Percentiles rank a stretch among this genome's conserved stretches.
Evolutionary conservation across 2,329 filamentous ascomycete species (phyloP).

Genomic region (Pseudophaeomoniella oleicola): DNA sequence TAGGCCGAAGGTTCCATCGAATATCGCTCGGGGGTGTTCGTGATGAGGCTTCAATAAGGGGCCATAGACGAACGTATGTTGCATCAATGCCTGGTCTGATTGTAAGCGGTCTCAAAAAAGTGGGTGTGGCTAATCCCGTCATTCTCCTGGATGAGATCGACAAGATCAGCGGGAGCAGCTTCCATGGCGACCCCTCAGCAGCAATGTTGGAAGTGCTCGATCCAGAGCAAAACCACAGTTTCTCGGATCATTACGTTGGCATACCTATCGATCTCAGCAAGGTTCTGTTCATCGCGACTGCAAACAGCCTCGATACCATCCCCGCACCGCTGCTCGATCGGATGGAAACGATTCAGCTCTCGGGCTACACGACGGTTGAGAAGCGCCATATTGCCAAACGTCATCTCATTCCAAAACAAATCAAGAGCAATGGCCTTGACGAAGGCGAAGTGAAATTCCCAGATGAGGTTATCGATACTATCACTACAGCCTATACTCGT

Average conservation of each 20-base stretch:
- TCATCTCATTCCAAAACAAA: slow-evolving; percentile 93
- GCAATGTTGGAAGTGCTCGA: slow-evolving; percentile 97
- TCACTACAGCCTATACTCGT: slow-evolving; percentile 91
- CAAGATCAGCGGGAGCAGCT: slow-evolving; percentile 81
- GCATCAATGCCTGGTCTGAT: slow-evolving; percentile 97
- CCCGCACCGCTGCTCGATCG: slow-evolving; percentile 85
- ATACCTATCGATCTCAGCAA: slow-evolving; percentile 93
- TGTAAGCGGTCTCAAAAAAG: slow-evolving; percentile 86
- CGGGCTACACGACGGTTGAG: slow-evolving; percentile 92
- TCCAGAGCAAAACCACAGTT: slow-evolving; percentile 89
- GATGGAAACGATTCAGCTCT: slow-evolving; percentile 90
- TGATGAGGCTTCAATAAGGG: slow-evolving; percentile 92
- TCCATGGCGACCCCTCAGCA: slow-evolving; percentile 89
- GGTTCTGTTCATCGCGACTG: slow-evolving; percentile 93
- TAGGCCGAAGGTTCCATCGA: slow-evolving; percentile 90
- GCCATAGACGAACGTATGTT: slow-evolving; percentile 89
- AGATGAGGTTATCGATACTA: slow-evolving; percentile 79
- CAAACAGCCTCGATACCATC: slow-evolving; percentile 89
- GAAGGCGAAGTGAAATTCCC: slow-evolving; percentile 61
- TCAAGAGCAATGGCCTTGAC: slow-evolving; percentile 73
- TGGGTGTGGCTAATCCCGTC: slow-evolving; percentile 87
- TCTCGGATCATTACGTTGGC: slow-evolving; percentile 91
- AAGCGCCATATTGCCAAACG: slow-evolving; percentile 88
- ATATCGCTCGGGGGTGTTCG: slow-evolving; percentile 92
- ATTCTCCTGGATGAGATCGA: slow-evolving; percentile 96